A percentile compares a stretch with the other conserved stretches of the same genome.
phyloP scores from a whole-genome alignment of 352 stramenopile genomes.

The Globisporangium uncinulatum region DNA sequence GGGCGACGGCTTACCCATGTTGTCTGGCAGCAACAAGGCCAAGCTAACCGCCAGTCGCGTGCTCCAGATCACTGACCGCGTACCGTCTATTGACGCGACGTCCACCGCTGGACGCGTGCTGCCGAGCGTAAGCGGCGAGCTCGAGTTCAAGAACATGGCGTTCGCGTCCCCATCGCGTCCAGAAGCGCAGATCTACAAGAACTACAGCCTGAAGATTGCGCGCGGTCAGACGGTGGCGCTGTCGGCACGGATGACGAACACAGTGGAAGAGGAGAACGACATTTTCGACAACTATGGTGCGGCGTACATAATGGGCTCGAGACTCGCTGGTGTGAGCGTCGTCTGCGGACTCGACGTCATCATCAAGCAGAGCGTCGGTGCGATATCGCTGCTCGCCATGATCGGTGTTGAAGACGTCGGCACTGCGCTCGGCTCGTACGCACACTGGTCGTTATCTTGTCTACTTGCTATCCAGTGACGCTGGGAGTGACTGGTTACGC shows the following conservation, averaged over 20 bases:
- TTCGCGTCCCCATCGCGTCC: conserved; percentile 49
- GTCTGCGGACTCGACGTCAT: conserved; percentile 65
- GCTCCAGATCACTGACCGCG: conserved; percentile 46
- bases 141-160: conserved; percentile 77
- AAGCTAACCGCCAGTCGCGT: conserved; percentile 22
- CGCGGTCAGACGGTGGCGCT: conserved; percentile 47
- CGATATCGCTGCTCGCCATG: conserved; percentile 68
- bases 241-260: conserved; percentile 40
- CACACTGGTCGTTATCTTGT: conserved; percentile 75
- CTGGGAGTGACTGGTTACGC: conserved; percentile 71
- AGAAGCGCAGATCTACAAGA: conserved; percentile 27
- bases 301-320: conserved; percentile 86
- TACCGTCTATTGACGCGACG: conserved; percentile 13
- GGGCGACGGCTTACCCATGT: no score
- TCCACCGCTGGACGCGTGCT: conserved; percentile 1
- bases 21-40: conserved; percentile 11
- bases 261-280: conserved; percentile 61
- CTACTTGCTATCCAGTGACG: conserved; percentile 70
- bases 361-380: conserved; percentile 79
- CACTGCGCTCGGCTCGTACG: conserved; percentile 65
- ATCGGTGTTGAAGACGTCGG: conserved; percentile 67
- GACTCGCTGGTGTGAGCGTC: conserved; percentile 68
- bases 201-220: conserved; percentile 35
- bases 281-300: conserved; percentile 85
- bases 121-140: conserved; percentile 26